A percentile compares a stretch with the other conserved stretches of the same genome.
These are phyloP conservation scores for Rasamsonia emersonii DNA, from an alignment of 2,329 filamentous ascomycete species.

Conservation along the genomic window DNA sequence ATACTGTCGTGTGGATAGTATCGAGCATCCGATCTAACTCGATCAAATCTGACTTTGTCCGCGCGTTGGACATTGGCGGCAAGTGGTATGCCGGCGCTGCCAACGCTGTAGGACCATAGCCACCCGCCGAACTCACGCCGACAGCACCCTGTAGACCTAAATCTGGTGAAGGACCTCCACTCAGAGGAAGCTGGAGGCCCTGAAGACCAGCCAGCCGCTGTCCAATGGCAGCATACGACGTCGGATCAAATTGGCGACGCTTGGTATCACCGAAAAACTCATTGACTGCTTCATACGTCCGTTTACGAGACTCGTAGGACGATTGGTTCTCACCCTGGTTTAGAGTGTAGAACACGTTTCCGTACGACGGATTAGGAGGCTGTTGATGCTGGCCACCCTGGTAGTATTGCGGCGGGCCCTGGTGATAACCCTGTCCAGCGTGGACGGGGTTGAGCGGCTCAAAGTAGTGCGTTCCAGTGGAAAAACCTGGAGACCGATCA, in stretches of 20 bases:
- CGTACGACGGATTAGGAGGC: constrained; percentile 51
- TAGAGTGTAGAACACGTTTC: constrained; percentile 69
- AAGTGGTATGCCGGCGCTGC: constrained; percentile 75
- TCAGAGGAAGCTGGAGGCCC: constrained; percentile 53
- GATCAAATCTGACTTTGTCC: constrained; percentile 87
- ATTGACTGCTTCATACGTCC: constrained; percentile 78
- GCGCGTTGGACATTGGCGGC: constrained; percentile 75
- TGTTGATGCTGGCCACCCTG: constrained; percentile 47
- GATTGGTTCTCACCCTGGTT: constrained; percentile 53
- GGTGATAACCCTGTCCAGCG: constrained; percentile 31
- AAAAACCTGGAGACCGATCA: constrained; percentile 19
- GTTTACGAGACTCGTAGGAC: constrained; percentile 66
- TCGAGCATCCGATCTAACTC: constrained; percentile 93
- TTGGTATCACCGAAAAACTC: constrained; percentile 93
- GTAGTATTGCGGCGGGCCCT: constrained; percentile 43
- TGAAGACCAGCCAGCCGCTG: constrained; percentile 79
- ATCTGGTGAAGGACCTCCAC: constrained; percentile 48
- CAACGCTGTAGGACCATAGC: constrained; percentile 49
- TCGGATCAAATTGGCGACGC: constrained; percentile 79
- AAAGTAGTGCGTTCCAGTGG: constrained; percentile 47
- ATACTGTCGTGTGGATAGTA: constrained; percentile 92
- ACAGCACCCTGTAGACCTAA: constrained; percentile 43
- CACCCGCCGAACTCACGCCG: constrained; percentile 49
- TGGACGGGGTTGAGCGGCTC: constrained; percentile 37
- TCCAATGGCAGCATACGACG: constrained; percentile 84